phyloP scores from a whole-genome alignment of 2,329 filamentous ascomycete genomes.

The Aspergillus nomiae region DNA sequence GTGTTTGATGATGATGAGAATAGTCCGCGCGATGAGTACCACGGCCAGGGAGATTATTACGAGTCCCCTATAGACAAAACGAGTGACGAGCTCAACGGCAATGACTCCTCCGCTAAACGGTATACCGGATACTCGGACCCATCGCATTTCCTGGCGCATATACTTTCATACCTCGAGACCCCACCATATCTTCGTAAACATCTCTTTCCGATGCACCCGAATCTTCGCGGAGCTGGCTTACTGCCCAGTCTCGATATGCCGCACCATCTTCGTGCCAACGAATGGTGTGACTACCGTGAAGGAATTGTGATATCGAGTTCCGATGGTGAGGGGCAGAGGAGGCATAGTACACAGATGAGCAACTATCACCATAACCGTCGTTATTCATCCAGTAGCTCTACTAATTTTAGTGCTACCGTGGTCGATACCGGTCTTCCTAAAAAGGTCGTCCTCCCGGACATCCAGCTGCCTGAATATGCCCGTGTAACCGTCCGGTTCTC shows the following conservation, averaged over 20 bases:
- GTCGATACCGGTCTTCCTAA: conserved; percentile 54
- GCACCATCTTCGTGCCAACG: conserved; percentile 73
- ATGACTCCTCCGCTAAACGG: conserved; percentile 31
- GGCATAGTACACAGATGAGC: conserved; percentile 31
- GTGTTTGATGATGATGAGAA: conserved; percentile 69
- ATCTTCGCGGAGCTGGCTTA: conserved; percentile 71
- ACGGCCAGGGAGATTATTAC: conserved; percentile 42
- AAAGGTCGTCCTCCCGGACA: conserved; percentile 56
- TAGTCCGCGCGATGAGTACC: conserved; percentile 48
- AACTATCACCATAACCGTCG: conserved; percentile 25
- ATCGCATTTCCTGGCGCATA: conserved; percentile 75
- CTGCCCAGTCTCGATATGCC: conserved; percentile 82
- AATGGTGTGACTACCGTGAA: conserved; percentile 79
- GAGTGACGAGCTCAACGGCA: conserved; percentile 9
- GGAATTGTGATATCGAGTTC: conserved; percentile 61
- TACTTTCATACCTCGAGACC: conserved; percentile 80
- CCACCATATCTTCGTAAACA: conserved; percentile 77
- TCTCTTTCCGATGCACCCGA: conserved; percentile 77
- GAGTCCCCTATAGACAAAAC: conserved; percentile 25
- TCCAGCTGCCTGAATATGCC: conserved; percentile 66
- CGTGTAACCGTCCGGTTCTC: conserved; percentile 72
- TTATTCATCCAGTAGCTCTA: conserved; percentile 19
- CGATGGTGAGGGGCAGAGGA: conserved; percentile 34
- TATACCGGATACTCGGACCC: conserved; percentile 71
- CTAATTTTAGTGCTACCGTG: conserved; percentile 25